Percentiles rank a stretch among this genome's conserved stretches.
phyloP scores from a whole-genome alignment of 2,329 filamentous ascomycete genomes.

The Zymoseptoria tritici region DNA sequence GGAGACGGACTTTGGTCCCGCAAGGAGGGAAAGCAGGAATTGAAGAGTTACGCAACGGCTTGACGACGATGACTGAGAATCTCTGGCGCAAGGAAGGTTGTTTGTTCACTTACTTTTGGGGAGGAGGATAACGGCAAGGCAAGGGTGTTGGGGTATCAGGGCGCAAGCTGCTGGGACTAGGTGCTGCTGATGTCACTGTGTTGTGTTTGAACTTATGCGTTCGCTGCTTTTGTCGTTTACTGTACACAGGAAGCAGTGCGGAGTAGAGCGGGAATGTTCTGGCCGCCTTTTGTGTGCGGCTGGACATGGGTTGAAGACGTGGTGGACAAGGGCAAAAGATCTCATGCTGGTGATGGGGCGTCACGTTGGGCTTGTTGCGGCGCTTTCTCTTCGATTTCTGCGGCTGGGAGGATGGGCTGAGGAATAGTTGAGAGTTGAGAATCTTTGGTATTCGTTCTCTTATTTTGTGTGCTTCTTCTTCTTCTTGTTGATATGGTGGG shows the following conservation, averaged over 20 bases:
- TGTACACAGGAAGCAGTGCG: neutral
- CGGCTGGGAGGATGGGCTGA: neutral
- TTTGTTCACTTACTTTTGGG: neutral
- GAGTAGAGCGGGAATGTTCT: neutral
- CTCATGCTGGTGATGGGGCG: neutral
- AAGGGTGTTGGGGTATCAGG: neutral
- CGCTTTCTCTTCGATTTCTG: neutral
- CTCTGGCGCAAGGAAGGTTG: neutral
- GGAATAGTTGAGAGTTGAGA: neutral
- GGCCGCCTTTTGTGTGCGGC: neutral
- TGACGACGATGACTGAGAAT: neutral
- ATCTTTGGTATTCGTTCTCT: neutral
- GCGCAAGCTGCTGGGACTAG: neutral
- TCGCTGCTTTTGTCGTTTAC: neutral
- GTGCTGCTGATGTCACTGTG: neutral
- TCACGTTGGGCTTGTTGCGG: neutral
- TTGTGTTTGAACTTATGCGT: neutral
- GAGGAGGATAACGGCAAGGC: neutral
- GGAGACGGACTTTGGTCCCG: conserved; percentile 30
- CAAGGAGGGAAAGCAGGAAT: conserved; percentile 13
- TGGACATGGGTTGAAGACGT: neutral
- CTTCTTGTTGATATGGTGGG: neutral
- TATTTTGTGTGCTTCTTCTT: neutral
- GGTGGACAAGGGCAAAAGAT: neutral
- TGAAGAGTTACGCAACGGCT: conserved; percentile 1